Base-by-base conservation (phyloP, 306 rosid genomes). In the Datisca glomerata region DNA sequence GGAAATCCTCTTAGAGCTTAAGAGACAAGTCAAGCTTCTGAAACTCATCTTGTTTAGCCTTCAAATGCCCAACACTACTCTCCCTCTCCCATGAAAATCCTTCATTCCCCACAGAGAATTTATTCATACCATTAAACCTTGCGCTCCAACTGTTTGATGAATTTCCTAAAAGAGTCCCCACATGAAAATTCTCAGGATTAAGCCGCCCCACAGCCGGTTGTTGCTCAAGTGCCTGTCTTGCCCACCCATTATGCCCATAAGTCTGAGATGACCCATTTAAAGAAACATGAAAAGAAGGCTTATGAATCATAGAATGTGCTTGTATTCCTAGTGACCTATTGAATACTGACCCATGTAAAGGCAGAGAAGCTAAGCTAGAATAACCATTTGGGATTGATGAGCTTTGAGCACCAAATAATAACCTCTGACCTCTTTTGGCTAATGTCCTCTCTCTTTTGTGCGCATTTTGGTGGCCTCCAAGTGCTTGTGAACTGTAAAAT, bases 401-500 rank as follows among this genome's bases (percentile, higher is more conserved):
- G 14, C 51, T 24, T 11, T n/a, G n/a, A n/a, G 64, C 43, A 51
- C 54, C 56, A 19, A n/a, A n/a, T n/a, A n/a, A n/a, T n/a, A 23
- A 35, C 55, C 50, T 69, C 38, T 56, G 72, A n/a, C 77, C 69
- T 55, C 83, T 79, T 46, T 82, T 87, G 0, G 75, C 87, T 3
- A 87, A 53, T 10, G 70, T 87, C 43, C 96, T 70, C 64, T 87
- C 94, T n/a, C 96, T 58, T 33, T 87, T 87, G 22, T 87, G 96
- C 10, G 96, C 94, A 62, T 87, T 87, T 45, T 87, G 96, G 67
- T 87, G 96, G 4, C 96, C 96, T 3, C 96, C 96, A 21, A 87
- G 96, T 24, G 96, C 96, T 55, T 82, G 96, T 2, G 96, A 87
- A 19, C 94, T 82, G 58, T 81, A 82, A 38, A 87, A 87, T 56